These are phyloP conservation scores for Royoungia palumana DNA, from an alignment of 768 basidiomycete species.

Conservation along the genomic window DNA sequence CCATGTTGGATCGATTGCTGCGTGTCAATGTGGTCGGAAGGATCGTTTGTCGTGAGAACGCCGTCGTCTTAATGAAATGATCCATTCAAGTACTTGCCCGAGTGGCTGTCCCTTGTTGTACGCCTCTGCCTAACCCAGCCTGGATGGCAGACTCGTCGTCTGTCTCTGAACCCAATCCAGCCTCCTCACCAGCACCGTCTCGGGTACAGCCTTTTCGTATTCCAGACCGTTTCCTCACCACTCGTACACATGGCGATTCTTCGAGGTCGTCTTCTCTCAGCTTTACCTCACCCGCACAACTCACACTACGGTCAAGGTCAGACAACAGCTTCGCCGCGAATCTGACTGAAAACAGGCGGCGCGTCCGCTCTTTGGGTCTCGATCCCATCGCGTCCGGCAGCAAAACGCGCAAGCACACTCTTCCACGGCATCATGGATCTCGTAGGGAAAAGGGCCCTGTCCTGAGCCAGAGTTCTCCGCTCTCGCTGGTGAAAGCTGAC, in stretches of 20 bases:
- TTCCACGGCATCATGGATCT: slow-evolving; percentile 15
- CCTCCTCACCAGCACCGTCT: slow-evolving; percentile 11
- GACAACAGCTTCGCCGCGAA: slow-evolving; percentile 10
- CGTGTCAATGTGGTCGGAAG: background rate
- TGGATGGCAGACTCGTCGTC: slow-evolving; percentile 31
- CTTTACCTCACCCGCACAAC: slow-evolving; percentile 14
- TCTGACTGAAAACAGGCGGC: slow-evolving; percentile 16
- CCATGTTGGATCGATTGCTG: slow-evolving; percentile 7
- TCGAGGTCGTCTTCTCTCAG: slow-evolving; percentile 32
- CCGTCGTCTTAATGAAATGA: background rate
- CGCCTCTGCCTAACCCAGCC: background rate
- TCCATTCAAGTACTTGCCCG: background rate
- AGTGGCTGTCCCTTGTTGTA: background rate
- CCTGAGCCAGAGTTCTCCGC: slow-evolving; percentile 12
- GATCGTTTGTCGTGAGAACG: slow-evolving; percentile 16
- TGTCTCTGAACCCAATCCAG: slow-evolving; percentile 19
- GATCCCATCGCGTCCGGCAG: slow-evolving; percentile 13
- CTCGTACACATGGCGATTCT: slow-evolving; percentile 25
- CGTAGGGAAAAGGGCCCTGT: slow-evolving; percentile 17
- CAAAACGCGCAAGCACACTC: slow-evolving; percentile 14
- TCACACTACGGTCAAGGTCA: slow-evolving; percentile 13
- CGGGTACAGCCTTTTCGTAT: slow-evolving; percentile 26
- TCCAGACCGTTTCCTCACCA: slow-evolving; percentile 29
- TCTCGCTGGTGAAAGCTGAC: slow-evolving; percentile 27
- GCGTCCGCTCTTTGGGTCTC: slow-evolving; percentile 20